phyloP scores from a whole-genome alignment of 345 rosid genomes.

The Citrus inodora region DNA sequence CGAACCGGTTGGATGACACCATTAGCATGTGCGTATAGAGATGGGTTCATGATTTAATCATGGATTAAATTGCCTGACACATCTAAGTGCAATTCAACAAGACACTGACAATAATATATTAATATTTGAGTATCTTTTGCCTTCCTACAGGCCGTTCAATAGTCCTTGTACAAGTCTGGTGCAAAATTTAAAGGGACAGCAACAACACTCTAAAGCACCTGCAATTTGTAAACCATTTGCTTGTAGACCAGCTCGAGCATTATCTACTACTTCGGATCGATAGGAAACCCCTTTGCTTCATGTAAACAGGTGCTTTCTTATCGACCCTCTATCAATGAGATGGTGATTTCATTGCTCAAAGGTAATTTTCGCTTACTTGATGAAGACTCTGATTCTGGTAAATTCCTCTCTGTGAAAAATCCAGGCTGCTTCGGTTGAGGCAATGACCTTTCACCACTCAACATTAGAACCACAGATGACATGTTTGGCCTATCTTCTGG shows the following conservation, averaged over 20 bases:
- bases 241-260: not conserved
- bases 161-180: not conserved
- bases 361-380: not conserved
- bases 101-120: not conserved
- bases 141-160: not conserved
- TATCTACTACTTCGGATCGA: not conserved
- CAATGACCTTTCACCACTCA: not conserved
- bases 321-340: not conserved
- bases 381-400: not conserved
- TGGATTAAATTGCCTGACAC: too few relatives aligned
- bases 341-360: not conserved
- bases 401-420: not conserved
- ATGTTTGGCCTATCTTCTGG: conserved; percentile 2
- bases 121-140: not conserved
- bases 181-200: not conserved
- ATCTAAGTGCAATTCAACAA: too few relatives aligned
- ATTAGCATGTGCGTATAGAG: conserved; percentile 25
- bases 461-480: conserved; percentile 14
- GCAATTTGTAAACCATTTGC: not conserved
- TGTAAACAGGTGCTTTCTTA: not conserved
- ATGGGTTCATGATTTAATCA: conserved; percentile 27
- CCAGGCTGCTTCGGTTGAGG: conserved; percentile 2
- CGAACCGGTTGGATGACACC: conserved; percentile 34
- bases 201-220: not conserved
- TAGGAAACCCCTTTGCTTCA: not conserved